Conservation (phyloP, 192 early-diverging fungal genomes). For the Mortierella antarctica region DNA sequence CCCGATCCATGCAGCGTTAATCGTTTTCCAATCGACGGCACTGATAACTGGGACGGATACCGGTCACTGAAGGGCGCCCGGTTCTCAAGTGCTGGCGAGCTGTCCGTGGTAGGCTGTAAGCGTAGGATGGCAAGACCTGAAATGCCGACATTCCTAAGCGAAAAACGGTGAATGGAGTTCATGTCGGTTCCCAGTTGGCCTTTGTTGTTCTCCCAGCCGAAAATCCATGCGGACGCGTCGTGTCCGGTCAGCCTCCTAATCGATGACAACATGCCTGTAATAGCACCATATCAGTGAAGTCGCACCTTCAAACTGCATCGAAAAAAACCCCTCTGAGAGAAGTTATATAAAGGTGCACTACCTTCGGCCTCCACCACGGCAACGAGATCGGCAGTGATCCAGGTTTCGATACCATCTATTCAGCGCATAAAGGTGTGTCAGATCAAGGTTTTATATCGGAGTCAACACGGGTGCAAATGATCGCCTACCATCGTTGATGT, state of each 20-base stretch:
- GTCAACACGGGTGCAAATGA: not conserved
- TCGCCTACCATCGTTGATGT: slow-evolving; percentile 48
- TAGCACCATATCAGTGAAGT: too few relatives aligned
- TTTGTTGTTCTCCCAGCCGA: slow-evolving; percentile 41
- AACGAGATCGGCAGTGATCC: slow-evolving; percentile 32
- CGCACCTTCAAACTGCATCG: not conserved
- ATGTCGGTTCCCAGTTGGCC: slow-evolving; percentile 43
- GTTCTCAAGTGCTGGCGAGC: not conserved
- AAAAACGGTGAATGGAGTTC: slow-evolving; percentile 47
- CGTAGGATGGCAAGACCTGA: slow-evolving; percentile 42
- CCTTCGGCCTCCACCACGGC: slow-evolving; percentile 51
- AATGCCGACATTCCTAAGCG: slow-evolving; percentile 44
- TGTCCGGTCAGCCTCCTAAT: slow-evolving; percentile 36
- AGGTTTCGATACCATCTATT: slow-evolving; percentile 40
- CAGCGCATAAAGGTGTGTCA: too few relatives aligned
- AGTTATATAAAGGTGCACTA: not conserved
- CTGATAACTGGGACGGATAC: slow-evolving; percentile 21
- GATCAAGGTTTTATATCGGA: not conserved
- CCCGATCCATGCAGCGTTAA: slow-evolving; percentile 49
- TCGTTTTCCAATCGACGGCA: slow-evolving; percentile 38
- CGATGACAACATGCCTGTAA: slow-evolving; percentile 40
- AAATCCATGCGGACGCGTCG: slow-evolving; percentile 42
- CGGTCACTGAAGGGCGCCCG: not conserved
- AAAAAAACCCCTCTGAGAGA: not conserved
- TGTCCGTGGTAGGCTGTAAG: slow-evolving; percentile 4